Conservation (phyloP, 441 rosid species). For the Jatropha podagrica region DNA sequence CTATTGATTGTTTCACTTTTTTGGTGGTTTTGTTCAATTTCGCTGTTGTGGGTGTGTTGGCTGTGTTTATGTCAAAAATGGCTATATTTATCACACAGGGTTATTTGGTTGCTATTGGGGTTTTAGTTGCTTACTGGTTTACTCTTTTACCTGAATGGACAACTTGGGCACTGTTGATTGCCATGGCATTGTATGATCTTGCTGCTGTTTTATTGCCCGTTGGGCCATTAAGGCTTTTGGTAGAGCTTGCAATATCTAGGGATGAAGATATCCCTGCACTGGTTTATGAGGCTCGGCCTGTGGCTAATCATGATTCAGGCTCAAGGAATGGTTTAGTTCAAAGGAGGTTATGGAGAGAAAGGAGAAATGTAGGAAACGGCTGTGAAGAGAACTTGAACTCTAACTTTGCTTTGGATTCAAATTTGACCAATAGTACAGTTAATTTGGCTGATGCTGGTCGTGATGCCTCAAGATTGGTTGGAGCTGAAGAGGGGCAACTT, state of each 20-base stretch:
- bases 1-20: constrained; percentile 65
- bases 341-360: constrained; percentile 79
- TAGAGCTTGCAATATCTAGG: constrained; percentile 94
- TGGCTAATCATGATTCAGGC: constrained; percentile 41
- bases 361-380: constrained; percentile 32
- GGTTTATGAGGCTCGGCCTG: constrained; percentile 88
- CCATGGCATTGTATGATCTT: constrained; percentile 80
- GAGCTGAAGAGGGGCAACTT: constrained; percentile 42
- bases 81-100: constrained; percentile 81
- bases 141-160: constrained; percentile 94
- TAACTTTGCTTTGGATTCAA: constrained; percentile 20
- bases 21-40: constrained; percentile 61
- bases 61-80: constrained; percentile 78
- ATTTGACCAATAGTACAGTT: constrained; percentile 19
- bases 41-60: constrained; percentile 80
- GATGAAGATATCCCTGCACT: constrained; percentile 95
- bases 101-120: constrained; percentile 78
- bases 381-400: constrained; percentile 21
- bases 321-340: constrained; percentile 35
- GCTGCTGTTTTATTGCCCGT: constrained; percentile 93
- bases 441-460: constrained; percentile 20
- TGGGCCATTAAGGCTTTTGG: constrained; percentile 82
- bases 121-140: constrained; percentile 90
- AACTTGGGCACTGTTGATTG: constrained; percentile 78
- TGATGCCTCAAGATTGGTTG: constrained; percentile 29